Conservation (phyloP, 495 filamentous ascomycete species). For the Thermochaetoides thermophila region DNA sequence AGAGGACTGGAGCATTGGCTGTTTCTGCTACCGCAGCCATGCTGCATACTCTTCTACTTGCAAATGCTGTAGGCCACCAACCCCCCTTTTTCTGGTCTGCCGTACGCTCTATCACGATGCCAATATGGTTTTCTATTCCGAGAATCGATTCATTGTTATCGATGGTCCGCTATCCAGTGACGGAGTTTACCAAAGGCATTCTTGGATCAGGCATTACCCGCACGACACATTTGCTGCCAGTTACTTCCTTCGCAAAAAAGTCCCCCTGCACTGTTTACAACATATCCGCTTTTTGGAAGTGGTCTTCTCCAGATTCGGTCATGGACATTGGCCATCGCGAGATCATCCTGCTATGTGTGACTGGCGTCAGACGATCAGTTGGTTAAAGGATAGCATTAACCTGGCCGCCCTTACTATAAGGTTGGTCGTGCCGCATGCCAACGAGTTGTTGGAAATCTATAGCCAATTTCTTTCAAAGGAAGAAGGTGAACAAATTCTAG, state of each 20-base stretch:
- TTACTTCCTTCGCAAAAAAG: not conserved
- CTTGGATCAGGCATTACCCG: not conserved
- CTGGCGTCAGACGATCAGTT: constrained; percentile 2
- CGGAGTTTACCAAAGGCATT: not conserved
- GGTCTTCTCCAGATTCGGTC: constrained; percentile 1
- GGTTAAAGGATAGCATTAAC: constrained; percentile 3
- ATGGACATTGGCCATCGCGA: not conserved
- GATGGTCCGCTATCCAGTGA: not conserved
- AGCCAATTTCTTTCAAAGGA: too few species aligned
- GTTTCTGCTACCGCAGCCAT: constrained; percentile 4
- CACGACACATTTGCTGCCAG: not conserved
- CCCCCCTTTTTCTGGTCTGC: constrained; percentile 3
- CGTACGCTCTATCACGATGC: not conserved
- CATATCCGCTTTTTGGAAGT: constrained; percentile 5
- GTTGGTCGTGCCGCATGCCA: not conserved
- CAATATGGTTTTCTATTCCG: constrained; percentile 4
- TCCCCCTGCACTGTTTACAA: constrained; percentile 2
- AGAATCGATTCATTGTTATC: constrained; percentile 5
- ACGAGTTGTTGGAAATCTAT: not conserved
- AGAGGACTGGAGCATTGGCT: not conserved
- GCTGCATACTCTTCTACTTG: constrained; percentile 2
- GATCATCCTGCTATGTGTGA: constrained; percentile 1
- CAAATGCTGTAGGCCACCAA: constrained; percentile 3
- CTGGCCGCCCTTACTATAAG: not conserved
- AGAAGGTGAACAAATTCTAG: not conserved